Percentiles rank a stretch among this genome's conserved stretches.
These are phyloP conservation scores for Leccinum fuscescens DNA, from an alignment of 1,284 basidiomycete species.

Conservation along the genomic window DNA sequence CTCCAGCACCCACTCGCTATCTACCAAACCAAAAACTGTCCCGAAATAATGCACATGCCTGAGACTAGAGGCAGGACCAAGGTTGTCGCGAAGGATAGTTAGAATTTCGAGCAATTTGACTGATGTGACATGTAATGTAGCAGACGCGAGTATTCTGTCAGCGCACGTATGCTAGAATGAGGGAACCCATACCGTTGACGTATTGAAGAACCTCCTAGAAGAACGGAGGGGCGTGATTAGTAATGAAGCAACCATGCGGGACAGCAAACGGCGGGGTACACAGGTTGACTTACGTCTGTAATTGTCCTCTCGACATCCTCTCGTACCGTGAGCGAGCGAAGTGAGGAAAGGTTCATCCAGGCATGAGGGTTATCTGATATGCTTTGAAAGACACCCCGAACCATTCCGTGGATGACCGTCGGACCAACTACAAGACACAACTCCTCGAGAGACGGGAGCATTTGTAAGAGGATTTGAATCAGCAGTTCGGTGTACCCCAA, in stretches of 20 bases:
- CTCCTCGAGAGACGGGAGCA: neutral
- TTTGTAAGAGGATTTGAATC: neutral
- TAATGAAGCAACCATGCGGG: neutral
- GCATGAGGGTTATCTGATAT: neutral
- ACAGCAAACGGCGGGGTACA: neutral
- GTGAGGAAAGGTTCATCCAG: neutral
- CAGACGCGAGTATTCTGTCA: neutral
- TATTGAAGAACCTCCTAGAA: neutral
- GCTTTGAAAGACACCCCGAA: neutral
- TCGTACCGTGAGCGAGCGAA: neutral
- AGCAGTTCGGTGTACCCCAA: neutral
- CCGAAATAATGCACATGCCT: neutral
- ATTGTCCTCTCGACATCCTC: neutral
- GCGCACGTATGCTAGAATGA: neutral
- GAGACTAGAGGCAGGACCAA: neutral
- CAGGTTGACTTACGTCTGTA: neutral
- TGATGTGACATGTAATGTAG: neutral
- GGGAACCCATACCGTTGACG: neutral
- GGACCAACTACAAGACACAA: neutral
- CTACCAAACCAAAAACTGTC: neutral
- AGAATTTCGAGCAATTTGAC: neutral
- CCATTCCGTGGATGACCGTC: neutral
- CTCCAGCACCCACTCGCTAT: neutral
- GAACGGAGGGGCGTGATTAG: neutral
- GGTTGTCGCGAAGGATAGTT: neutral